These are phyloP conservation scores for Podosphaera leucotricha DNA, from an alignment of 2,329 filamentous ascomycete species.

Conservation along the genomic window DNA sequence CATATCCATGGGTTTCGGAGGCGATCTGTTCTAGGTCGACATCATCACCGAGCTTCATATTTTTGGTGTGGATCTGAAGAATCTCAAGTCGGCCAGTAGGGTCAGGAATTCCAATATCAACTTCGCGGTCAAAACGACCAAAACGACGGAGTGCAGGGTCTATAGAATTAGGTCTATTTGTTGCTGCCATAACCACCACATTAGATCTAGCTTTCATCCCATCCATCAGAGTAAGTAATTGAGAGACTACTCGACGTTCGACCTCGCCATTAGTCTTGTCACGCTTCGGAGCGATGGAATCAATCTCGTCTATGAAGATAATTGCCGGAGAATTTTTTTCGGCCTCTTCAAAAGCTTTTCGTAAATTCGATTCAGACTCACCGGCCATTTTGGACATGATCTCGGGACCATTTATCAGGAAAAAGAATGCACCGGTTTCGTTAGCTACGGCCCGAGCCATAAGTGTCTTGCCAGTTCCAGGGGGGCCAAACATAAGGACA, in stretches of 20 bases:
- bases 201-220: constrained; percentile 99
- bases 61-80: constrained; percentile 98
- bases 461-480: constrained; percentile 96
- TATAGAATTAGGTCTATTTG: constrained; percentile 96
- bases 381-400: constrained; percentile 99
- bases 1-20: constrained; percentile 94
- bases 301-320: constrained; percentile 99
- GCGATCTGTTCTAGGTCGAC: constrained; percentile 94
- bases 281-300: constrained; percentile 97
- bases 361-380: constrained; percentile 93
- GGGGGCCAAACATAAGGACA: constrained; percentile 89
- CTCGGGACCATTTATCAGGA: constrained; percentile 96
- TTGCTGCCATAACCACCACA: constrained; percentile 96
- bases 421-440: constrained; percentile 97
- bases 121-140: constrained; percentile 95
- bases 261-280: constrained; percentile 99
- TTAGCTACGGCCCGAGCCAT: constrained; percentile 98
- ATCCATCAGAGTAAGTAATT: constrained; percentile 93
- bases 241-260: constrained; percentile 92
- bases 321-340: constrained; percentile 99
- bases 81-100: constrained; percentile 97
- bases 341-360: constrained; percentile 98
- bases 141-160: constrained; percentile 94
- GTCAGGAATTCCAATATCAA: constrained; percentile 95
- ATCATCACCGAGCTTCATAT: constrained; percentile 97